phyloP scores from a whole-genome alignment of 129 eudicot genomes.

The Lonicera japonica region DNA sequence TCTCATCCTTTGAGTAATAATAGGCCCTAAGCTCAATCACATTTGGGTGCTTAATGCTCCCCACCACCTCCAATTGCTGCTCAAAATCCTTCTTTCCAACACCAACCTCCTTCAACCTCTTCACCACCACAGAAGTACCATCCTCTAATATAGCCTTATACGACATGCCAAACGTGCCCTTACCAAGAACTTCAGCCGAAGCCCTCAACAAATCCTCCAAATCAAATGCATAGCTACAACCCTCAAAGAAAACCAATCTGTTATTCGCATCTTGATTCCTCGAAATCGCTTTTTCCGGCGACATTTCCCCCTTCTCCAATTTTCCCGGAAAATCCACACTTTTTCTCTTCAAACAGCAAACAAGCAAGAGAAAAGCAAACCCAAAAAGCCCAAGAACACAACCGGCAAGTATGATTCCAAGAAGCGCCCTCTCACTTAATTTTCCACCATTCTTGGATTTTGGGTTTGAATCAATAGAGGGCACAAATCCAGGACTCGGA shows the following conservation, averaged over 20 bases:
- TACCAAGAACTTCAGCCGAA: constrained; percentile 95
- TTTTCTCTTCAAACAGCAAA: constrained; percentile 49
- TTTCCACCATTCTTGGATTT: constrained; percentile 15
- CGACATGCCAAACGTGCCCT: constrained; percentile 93
- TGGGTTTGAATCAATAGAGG: constrained; percentile 30
- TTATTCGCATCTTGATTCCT: constrained; percentile 79
- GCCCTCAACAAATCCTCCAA: constrained; percentile 94
- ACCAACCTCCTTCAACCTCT: constrained; percentile 86
- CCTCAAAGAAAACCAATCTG: constrained; percentile 81
- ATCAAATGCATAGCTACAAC: constrained; percentile 89
- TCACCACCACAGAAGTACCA: constrained; percentile 88
- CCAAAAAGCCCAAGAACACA: constrained; percentile 48
- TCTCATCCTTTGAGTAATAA: constrained; percentile 93
- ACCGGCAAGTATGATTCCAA: constrained; percentile 55
- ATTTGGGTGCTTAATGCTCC: constrained; percentile 87
- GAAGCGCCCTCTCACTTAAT: constrained; percentile 51
- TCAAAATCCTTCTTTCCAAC: constrained; percentile 86
- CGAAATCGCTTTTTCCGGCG: constrained; percentile 82
- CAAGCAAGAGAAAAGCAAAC: constrained; percentile 50
- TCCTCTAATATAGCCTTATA: constrained; percentile 93
- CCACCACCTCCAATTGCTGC: constrained; percentile 82
- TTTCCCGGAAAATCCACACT: constrained; percentile 49
- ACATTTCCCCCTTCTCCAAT: constrained; percentile 66
- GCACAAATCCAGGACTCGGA: constrained; percentile 41
- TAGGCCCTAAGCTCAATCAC: constrained; percentile 82